phyloP scores from a whole-genome alignment of 129 eudicot species.

The Saposhnikovia divaricata region DNA sequence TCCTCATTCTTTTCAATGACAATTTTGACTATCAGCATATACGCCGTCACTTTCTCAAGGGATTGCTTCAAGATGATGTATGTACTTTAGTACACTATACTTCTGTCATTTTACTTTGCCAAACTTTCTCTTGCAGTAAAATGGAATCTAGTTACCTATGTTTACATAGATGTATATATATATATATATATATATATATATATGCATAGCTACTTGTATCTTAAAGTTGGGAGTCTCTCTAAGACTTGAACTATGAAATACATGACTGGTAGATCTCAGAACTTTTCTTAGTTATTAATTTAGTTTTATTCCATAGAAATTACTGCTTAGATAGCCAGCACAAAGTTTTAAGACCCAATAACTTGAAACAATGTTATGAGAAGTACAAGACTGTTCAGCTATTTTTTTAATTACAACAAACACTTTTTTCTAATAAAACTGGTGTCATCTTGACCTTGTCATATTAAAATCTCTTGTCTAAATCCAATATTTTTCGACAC shows the following conservation, averaged over 20 bases:
- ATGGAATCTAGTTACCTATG: neutral
- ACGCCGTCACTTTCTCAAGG: conserved; percentile 92
- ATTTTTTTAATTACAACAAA: neutral
- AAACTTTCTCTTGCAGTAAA: neutral
- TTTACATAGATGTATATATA: neutral
- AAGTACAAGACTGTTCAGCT: neutral
- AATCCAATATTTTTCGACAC: too few species aligned
- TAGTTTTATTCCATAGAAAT: neutral
- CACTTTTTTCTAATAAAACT: neutral
- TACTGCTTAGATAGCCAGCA: neutral
- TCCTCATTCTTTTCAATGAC: conserved; percentile 78
- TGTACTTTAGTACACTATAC: conserved; percentile 2
- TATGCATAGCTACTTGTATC: neutral
- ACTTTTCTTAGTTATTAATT: neutral
- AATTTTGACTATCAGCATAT: conserved; percentile 97
- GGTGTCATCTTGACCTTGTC: neutral
- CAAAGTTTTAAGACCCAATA: neutral
- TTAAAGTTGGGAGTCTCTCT: neutral
- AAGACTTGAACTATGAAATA: neutral
- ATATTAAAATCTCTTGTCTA: too few species aligned
- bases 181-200: too few species aligned
- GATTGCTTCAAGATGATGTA: conserved; percentile 85
- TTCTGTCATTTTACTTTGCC: neutral
- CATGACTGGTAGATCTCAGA: neutral
- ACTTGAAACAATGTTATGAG: neutral